A percentile compares a stretch with the other conserved stretches of the same genome.
phyloP scores from a whole-genome alignment of 176 grass and related monocot genomes.

The Rhynchospora pubera region DNA sequence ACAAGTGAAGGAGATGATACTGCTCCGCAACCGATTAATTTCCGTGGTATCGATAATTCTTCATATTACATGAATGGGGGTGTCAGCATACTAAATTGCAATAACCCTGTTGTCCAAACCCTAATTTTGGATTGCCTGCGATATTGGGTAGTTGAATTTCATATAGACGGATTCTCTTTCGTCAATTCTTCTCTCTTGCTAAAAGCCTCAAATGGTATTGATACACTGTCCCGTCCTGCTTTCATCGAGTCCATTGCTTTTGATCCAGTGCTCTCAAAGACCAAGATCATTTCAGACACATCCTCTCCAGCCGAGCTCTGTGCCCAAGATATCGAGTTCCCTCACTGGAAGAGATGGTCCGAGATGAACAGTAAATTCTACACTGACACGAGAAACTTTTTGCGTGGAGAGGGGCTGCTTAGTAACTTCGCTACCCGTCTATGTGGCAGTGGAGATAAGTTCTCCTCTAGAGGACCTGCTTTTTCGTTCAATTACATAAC shows the following conservation, averaged over 20 bases:
- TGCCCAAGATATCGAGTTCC: conserved; percentile 61
- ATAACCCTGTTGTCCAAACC: conserved; percentile 50
- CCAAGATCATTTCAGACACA: conserved; percentile 84
- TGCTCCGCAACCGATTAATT: conserved; percentile 46
- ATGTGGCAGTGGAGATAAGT: conserved; percentile 81
- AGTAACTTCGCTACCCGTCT: conserved; percentile 71
- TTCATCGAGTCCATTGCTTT: conserved; percentile 86
- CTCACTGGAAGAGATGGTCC: conserved; percentile 92
- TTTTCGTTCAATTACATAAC: conserved; percentile 91
- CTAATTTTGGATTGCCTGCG: conserved; percentile 93
- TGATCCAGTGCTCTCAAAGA: conserved; percentile 73
- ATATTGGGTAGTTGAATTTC: conserved; percentile 88
- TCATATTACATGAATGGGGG: conserved; percentile 56
- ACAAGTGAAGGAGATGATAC: conserved; percentile 57
- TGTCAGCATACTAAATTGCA: conserved; percentile 49
- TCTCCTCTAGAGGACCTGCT: conserved; percentile 67
- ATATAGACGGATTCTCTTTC: conserved; percentile 91
- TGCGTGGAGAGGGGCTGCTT: conserved; percentile 57
- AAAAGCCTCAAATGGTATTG: conserved; percentile 32
- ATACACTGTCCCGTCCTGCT: conserved; percentile 50
- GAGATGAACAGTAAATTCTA: conserved; percentile 71
- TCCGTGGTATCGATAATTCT: conserved; percentile 65
- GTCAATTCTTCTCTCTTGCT: conserved; percentile 76
- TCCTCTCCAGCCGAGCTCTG: conserved; percentile 69
- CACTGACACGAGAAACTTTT: conserved; percentile 71